A percentile compares a stretch with the other conserved stretches of the same genome.
These are phyloP conservation scores for Penicillium sp. DNA, from an alignment of 2,329 filamentous ascomycete species.

Conservation along the genomic window DNA sequence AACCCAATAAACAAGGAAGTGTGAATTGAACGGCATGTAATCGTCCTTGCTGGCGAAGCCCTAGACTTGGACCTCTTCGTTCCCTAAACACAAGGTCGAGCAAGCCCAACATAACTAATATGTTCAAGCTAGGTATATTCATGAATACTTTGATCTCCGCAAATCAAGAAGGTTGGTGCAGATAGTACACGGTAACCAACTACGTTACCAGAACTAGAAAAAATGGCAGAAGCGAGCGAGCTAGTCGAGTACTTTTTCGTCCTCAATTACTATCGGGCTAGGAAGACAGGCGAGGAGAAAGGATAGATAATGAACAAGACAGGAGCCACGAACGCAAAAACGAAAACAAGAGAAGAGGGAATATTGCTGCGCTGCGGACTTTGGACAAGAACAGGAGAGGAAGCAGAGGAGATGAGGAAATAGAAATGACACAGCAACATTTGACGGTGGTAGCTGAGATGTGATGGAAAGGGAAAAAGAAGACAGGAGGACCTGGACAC, in stretches of 20 bases:
- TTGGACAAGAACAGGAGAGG: constrained; percentile 27
- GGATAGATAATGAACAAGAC: constrained; percentile 23
- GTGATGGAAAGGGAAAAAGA: constrained; percentile 13
- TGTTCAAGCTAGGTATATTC: neutral
- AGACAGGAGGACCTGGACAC: constrained; percentile 9
- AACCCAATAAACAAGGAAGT: neutral
- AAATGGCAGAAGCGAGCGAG: constrained; percentile 1
- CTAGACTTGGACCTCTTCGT: neutral
- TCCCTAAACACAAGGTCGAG: neutral
- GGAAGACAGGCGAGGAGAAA: constrained; percentile 25
- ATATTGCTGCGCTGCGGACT: constrained; percentile 41
- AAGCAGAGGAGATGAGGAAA: constrained; percentile 20
- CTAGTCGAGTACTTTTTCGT: constrained; percentile 26
- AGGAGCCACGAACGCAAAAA: constrained; percentile 24
- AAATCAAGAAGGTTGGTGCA: neutral
- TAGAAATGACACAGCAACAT: constrained; percentile 22
- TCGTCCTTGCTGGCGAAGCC: neutral
- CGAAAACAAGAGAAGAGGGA: constrained; percentile 35
- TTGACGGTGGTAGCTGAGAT: constrained; percentile 15
- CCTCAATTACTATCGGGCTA: constrained; percentile 32
- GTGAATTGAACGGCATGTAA: neutral
- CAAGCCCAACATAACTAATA: neutral
- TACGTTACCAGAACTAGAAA: neutral
- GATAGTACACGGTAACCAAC: neutral
- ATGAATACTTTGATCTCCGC: neutral